Base-by-base conservation (phyloP, 306 rosid species). In the Cajanus cajan region DNA sequence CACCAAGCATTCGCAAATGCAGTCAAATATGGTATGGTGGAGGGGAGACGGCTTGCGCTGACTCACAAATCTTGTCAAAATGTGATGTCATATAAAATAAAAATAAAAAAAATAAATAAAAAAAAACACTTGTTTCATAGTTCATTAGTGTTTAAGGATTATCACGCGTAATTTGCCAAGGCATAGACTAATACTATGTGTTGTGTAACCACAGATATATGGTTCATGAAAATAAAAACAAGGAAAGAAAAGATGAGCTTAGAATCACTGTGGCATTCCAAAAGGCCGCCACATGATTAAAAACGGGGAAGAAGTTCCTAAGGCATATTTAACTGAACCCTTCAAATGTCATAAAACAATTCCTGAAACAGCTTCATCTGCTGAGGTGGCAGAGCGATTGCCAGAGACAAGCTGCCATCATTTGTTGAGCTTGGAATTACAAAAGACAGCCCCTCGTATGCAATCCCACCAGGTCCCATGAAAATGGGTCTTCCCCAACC, bases 401-500 rank as follows among this genome's bases (percentile, higher is more conserved):
- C 90, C 36, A 90, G 83, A 6, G 89, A 90, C 58, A 86, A 59
- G 71, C 89, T 89, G 13, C 91, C 97, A 71, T 91, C 97, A 41
- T 84, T 82, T 7, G 72, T 69, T 47, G 98, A 78, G 71, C 92
- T 89, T 3, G 97, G 97, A 40, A 92, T 45, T 8, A 94, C 78
- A 41, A 83, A 92, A 25, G 93, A 88, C 2, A 94, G 69, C 0
- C 98, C 98, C 74, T 94, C 98, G 4, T 80, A 94, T 2, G 92
- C 86, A 39, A 94, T 90, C 24, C 93, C 98, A 45, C 97, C 98
- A 18, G 97, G 98, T 41, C 98, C 98, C 98, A 94, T 89, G 82
- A 94, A 94, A 24, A 92, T 86, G 7, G 98, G 98, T 14, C 94
- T 88, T 21, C 98, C 97, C 97, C 97, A 94, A 39, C 98, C 97